phyloP scores from a whole-genome alignment of 1,284 basidiomycete species.

The Ustilago vetiveriae region DNA sequence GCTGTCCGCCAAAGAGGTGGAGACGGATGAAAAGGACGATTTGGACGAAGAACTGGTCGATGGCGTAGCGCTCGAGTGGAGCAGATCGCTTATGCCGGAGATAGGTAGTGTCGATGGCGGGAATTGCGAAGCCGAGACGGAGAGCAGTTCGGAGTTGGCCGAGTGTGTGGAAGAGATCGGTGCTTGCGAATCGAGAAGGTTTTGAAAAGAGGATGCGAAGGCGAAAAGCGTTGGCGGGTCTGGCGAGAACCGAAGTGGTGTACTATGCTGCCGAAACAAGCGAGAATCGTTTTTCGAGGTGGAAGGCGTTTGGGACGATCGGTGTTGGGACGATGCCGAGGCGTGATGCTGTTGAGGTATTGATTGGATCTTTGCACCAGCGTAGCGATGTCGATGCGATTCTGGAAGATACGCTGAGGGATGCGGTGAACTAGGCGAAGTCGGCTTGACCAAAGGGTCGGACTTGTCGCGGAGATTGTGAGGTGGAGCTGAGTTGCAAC shows the following conservation, averaged over 20 bases:
- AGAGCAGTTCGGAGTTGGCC: constrained; percentile 38
- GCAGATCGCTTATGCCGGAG: constrained; percentile 19
- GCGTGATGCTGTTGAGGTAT: neutral
- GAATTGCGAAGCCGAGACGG: constrained; percentile 23
- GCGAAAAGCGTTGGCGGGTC: constrained; percentile 22
- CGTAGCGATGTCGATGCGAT: neutral
- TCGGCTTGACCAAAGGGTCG: neutral
- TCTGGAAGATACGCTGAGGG: neutral
- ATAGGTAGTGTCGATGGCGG: constrained; percentile 40
- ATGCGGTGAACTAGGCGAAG: neutral
- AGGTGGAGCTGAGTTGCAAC: neutral
- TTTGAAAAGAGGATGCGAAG: constrained; percentile 38
- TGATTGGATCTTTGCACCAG: neutral
- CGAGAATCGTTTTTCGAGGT: neutral
- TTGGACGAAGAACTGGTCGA: constrained; percentile 24
- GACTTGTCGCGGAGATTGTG: neutral
- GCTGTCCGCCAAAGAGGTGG: constrained; percentile 9
- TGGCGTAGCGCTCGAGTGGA: constrained; percentile 14
- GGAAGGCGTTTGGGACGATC: neutral
- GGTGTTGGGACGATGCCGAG: neutral
- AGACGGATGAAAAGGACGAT: constrained; percentile 34
- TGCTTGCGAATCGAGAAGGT: constrained; percentile 40
- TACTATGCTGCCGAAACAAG: neutral
- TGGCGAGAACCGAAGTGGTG: constrained; percentile 7
- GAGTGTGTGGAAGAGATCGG: constrained; percentile 34